Conservation (phyloP, 2,329 filamentous ascomycete species). For the Allantophomopsis lycopodina region DNA sequence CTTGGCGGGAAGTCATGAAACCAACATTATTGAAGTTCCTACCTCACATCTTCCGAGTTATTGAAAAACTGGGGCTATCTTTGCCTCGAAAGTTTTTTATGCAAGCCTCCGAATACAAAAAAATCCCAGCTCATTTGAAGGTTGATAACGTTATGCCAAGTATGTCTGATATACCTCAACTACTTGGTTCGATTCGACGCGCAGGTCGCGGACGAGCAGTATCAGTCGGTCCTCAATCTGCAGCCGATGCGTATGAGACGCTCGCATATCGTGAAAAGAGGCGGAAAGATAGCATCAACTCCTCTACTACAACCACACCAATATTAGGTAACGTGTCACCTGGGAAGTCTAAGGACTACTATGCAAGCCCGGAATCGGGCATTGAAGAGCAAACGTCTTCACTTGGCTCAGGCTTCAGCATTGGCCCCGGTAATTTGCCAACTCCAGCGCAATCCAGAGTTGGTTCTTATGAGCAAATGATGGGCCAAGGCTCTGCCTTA, state of each 20-base stretch:
- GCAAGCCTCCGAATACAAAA: conserved; percentile 79
- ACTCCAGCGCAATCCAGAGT: conserved; percentile 31
- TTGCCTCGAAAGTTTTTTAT: conserved; percentile 86
- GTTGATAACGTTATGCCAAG: conserved; percentile 84
- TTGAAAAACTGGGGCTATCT: conserved; percentile 67
- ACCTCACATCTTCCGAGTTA: conserved; percentile 75
- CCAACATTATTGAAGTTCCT: conserved; percentile 63
- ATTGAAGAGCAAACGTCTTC: conserved; percentile 10
- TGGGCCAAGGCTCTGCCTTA: conserved; percentile 48
- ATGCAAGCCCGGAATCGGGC: not conserved
- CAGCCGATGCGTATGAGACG: conserved; percentile 91
- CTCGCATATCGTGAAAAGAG: conserved; percentile 75
- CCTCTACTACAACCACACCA: conserved; percentile 5
- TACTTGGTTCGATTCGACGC: conserved; percentile 71
- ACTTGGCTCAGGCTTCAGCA: conserved; percentile 25
- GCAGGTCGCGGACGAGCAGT: conserved; percentile 67
- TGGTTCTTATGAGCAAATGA: conserved; percentile 57
- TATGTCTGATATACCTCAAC: conserved; percentile 72
- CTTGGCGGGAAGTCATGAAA: conserved; percentile 86
- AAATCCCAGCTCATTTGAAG: conserved; percentile 58
- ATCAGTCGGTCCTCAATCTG: conserved; percentile 87
- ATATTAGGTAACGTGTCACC: conserved; percentile 1
- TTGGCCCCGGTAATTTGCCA: conserved; percentile 26
- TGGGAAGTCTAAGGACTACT: conserved; percentile 7
- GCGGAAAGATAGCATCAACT: conserved; percentile 38